Base-by-base conservation (phyloP, 345 rosid genomes). In the Eutrema japonicum region DNA sequence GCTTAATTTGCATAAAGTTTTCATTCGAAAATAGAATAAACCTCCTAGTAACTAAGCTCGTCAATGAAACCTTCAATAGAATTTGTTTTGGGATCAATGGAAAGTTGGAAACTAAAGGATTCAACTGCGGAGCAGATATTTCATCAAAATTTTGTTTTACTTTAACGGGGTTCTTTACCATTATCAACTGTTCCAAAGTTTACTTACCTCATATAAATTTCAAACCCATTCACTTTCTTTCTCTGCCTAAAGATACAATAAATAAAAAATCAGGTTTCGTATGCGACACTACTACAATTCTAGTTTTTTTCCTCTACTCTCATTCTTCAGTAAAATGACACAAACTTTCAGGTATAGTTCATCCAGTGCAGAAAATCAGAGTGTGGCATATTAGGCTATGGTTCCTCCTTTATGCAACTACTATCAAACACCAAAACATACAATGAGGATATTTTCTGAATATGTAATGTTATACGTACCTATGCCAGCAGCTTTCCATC, bases 401-500 rank as follows among this genome's bases (percentile, higher is more conserved):
- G 38, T 57, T 10, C 14, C 54, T 32, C 43, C 47, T 9, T 7
- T 58, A 48, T 70, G 66, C 51, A 36, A 41, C 36, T 48, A 66
- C 16, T 58, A 30, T 13, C 49, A 8, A 59, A 49, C 33, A 9
- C 46, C 16, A 7, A 7, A 45, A 29, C 50, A 32, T 2, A 46
- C 26, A 12, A 0, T 29, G 33, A 54, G 26, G 10, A 12, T 26
- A 36, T 12, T 52, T 43, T 48, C 5, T 11, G 52, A 14, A 42
- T 26, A 66, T 62, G 75, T 29, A 29, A 61, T 30, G 42, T 40
- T 57, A 49, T 40, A 78, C 73, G 83, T 46, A 94, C 98, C 89
- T 89, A 73, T 83, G 86, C 95, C 98, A 94, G 83, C 98, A 94
- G 81, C 90, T 89, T 83, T 89, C 91, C 51, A 91, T 89, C 45